Evolutionary conservation across 139 green algal genomes (phyloP).

Genomic region (Desmodesmus armatus): DNA sequence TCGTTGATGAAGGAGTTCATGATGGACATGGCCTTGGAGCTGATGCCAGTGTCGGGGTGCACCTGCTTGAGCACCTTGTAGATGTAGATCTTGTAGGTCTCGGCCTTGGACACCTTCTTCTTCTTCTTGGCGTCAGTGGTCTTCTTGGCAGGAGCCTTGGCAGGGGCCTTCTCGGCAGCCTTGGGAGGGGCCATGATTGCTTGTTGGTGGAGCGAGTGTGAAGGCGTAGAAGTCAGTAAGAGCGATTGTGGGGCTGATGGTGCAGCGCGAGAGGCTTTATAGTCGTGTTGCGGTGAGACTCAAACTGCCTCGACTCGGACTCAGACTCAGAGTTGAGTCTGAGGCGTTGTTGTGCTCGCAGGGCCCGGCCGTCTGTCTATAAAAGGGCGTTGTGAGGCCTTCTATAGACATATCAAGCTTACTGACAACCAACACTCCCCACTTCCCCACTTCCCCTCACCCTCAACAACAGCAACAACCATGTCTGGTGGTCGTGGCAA

Average conservation of each 20-base stretch:
- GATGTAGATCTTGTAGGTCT: slow-evolving; percentile 87
- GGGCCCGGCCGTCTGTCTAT: background rate
- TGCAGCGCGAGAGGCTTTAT: background rate
- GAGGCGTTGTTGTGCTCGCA: background rate
- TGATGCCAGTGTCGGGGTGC: slow-evolving; percentile 97
- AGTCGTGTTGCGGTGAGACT: background rate
- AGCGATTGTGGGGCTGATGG: background rate
- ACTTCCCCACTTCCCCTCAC: background rate
- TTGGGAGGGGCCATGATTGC: slow-evolving; percentile 58
- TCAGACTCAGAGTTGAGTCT: background rate
- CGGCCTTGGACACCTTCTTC: slow-evolving; percentile 57
- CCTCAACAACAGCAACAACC: slow-evolving; percentile 63
- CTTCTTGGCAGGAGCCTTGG: slow-evolving; percentile 63
- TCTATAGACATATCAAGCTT: background rate
- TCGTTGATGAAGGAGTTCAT: slow-evolving; percentile 98
- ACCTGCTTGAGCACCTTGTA: slow-evolving; percentile 94
- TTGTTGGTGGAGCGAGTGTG: background rate
- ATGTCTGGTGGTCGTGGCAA: slow-evolving; percentile 34
- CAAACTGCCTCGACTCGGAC: background rate
- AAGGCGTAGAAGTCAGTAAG: background rate
- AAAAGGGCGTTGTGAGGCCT: background rate
- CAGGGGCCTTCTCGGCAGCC: slow-evolving; percentile 62
- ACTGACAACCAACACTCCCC: background rate
- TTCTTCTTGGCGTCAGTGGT: slow-evolving; percentile 64
- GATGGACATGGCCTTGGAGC: slow-evolving; percentile 97